Evolutionary conservation across 768 basidiomycete genomes (phyloP), one percentile per base, ranked within the genome.

Genomic region (Candolleomyces aberdarensis): DNA sequence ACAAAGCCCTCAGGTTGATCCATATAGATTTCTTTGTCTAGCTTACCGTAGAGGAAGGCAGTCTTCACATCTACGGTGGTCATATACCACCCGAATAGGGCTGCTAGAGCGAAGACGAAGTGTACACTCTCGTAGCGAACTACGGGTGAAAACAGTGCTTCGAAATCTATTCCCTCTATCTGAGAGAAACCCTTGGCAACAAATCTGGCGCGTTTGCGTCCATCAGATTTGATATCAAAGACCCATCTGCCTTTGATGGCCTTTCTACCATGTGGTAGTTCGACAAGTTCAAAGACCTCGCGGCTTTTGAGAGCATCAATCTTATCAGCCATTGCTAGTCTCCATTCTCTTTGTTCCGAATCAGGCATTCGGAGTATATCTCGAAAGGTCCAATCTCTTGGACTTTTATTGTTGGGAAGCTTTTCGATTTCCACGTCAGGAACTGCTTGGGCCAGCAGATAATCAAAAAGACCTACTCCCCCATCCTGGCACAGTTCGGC

Each of bases 31-130:
- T 67, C 64, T 36, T 79, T 70, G 1, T 69, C 58, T 0, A 76
- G 44, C 51, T 61, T 22, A 0, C 72, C 69, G 62, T 76, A 67
- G 26, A 77, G 62, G 61, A 73, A 78, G 8, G 76, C 70, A 31
- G 64, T 67, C 58, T 71, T 77, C 17, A 83, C 72, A 63, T 85
- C 78, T 9, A 82, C 66, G 49, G 67, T 71, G 19, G 77, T 64
- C 5, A 83, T 49, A 5, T 80, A 67, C 61, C 75, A 75, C 29
- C 72, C 62, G 9, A 73, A 15, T 15, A 60, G n/a, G 13, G 59
- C 52, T 4, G 52, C 17, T 3, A 60, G n/a, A 9, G 40, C 62
- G 2, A 59, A 41, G 13, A 59, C 29, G 31, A 48, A 10, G 2
- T 31, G 41, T 2, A 55, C 54, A 13, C 60, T 61, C 31, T 63